Conservation (phyloP, 177 flowering plant species). For the Vitis hybrid region DNA sequence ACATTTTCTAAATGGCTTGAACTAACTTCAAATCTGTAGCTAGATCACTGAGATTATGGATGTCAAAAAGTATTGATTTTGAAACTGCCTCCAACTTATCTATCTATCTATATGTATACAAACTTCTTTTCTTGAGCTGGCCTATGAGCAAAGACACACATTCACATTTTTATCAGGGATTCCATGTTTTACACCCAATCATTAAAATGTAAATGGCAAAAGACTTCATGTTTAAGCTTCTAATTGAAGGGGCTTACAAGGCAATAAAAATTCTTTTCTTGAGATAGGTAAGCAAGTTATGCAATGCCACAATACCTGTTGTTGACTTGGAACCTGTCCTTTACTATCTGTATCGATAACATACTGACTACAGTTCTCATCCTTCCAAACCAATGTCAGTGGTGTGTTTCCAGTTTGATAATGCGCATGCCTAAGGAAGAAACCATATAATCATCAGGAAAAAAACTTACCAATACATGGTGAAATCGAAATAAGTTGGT, state of each 20-base stretch:
- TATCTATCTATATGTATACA: too few species aligned
- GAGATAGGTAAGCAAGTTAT: neutral
- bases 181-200: too few species aligned
- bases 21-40: too few species aligned
- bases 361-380: slow-evolving; percentile 89
- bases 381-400: slow-evolving; percentile 91
- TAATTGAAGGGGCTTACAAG: neutral
- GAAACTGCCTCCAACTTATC: too few species aligned
- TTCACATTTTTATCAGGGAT: too few species aligned
- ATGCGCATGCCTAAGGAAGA: slow-evolving; percentile 76
- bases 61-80: too few species aligned
- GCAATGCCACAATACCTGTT: slow-evolving; percentile 60
- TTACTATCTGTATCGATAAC: slow-evolving; percentile 89
- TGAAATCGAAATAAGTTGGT: neutral
- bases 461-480: neutral
- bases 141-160: too few species aligned
- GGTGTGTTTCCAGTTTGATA: slow-evolving; percentile 96
- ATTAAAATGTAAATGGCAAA: too few species aligned
- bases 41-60: too few species aligned
- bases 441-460: slow-evolving; percentile 6
- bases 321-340: slow-evolving; percentile 81
- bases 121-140: too few species aligned
- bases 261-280: neutral
- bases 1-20: too few species aligned
- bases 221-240: too few species aligned